phyloP scores from a whole-genome alignment of 1,139 yeast genomes.

The Debaryomycetaceae sp. region DNA sequence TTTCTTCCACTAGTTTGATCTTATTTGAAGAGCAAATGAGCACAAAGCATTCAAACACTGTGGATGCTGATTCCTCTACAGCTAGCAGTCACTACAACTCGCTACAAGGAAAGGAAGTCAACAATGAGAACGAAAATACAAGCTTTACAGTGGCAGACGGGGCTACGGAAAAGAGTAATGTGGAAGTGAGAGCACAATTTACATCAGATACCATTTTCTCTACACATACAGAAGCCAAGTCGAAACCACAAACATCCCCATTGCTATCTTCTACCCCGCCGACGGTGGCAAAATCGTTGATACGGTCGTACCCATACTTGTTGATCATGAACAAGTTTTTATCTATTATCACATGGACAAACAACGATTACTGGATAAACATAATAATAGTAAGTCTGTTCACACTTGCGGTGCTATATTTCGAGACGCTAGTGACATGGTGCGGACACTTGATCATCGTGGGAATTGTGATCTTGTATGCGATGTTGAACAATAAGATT shows the following conservation, averaged over 20 bases:
- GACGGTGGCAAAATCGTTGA: slow-evolving; percentile 77
- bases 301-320: slow-evolving; percentile 80
- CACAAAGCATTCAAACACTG: neutral
- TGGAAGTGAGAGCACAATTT: slow-evolving; percentile 12
- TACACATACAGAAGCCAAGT: slow-evolving; percentile 1
- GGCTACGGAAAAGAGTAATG: neutral
- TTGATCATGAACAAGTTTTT: slow-evolving; percentile 66
- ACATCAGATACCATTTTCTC: slow-evolving; percentile 4
- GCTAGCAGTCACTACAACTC: neutral
- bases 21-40: slow-evolving; percentile 1
- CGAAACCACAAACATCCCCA: slow-evolving; percentile 57
- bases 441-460: slow-evolving; percentile 79
- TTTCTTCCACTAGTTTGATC: neutral
- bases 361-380: slow-evolving; percentile 78
- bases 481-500: slow-evolving; percentile 52
- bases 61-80: neutral
- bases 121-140: neutral
- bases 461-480: slow-evolving; percentile 62
- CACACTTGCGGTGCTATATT: slow-evolving; percentile 63
- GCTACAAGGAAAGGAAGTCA: neutral
- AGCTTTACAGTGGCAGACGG: neutral
- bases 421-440: slow-evolving; percentile 69
- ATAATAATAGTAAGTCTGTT: slow-evolving; percentile 58
- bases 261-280: slow-evolving; percentile 83
- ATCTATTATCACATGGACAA: slow-evolving; percentile 86